Evolutionary conservation across 257 asterid genomes (phyloP), one percentile per base, ranked within the genome.

Genomic region (Scutellaria galericulata): DNA sequence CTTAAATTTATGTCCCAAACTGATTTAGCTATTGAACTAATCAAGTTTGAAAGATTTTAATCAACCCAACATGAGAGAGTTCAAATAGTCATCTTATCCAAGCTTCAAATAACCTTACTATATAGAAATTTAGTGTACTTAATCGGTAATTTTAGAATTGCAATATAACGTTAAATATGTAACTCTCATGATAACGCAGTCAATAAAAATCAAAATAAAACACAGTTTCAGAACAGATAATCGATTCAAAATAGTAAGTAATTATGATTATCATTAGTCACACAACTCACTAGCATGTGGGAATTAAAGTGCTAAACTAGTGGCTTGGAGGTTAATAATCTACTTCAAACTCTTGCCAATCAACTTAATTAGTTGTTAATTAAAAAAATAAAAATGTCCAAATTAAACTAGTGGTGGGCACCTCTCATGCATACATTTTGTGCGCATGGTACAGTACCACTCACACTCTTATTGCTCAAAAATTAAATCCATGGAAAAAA

Each of bases 381-480:
- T 50, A 65, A 31, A 58, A 66, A 71, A 7, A 41, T 22, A 63
- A 51, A 2, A 31, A 3, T 31, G 70, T 70, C 71, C 65, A 45
- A 46, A 27, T 11, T 44, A 7, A 50, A 31, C 52, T 42, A 64
- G 79, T 78, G 83, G 84, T 84, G 91, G 88, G 85, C 79, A 72
- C 87, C 75, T 68, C 85, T 57, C 40, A 59, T 48, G 73, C 86
- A 77, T 70, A 54, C 54, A 41, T 62, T 66, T 72, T 78, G 70
- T 81, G 88, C 94, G 96, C 96, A 83, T 87, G 96, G 57, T 79
- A 86, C 89, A 87, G 86, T 81, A 15, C 80, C 93, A 87, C 90
- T 86, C 86, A 81, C 75, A 52, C 60, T 58, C 70, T 63, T 76
- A 76, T 75, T 84, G 75, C 81, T 73, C 79, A 72, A 66, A 50